Percentiles rank a stretch among this genome's conserved stretches.
Conservation (phyloP, 2,329 filamentous ascomycete species). For the Aspergillus sp. region DNA sequence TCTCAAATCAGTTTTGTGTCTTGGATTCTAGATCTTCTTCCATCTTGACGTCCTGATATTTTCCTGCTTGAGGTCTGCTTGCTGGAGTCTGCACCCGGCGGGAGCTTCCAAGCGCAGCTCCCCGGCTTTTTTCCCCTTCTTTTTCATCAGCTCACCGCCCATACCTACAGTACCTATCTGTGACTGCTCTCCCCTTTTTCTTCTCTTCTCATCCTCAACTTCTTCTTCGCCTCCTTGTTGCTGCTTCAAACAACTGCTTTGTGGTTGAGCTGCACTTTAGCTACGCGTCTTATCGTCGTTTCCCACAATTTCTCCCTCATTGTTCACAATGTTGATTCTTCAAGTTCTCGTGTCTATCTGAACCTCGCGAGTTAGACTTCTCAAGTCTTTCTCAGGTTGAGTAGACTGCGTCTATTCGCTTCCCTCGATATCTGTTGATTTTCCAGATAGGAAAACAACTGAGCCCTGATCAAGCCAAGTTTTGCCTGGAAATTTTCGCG, state of each 20-base stretch:
- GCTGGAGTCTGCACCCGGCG: neutral
- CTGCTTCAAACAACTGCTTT: neutral
- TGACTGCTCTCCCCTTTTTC: conserved; percentile 4
- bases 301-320: neutral
- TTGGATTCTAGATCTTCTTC: neutral
- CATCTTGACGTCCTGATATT: neutral
- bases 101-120: neutral
- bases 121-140: conserved; percentile 3
- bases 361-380: conserved; percentile 12
- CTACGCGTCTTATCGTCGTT: neutral
- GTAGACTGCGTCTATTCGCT: neutral
- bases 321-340: conserved; percentile 12
- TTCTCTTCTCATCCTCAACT: conserved; percentile 5
- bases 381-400: conserved; percentile 10
- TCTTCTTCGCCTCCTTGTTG: neutral
- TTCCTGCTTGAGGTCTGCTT: neutral
- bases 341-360: conserved; percentile 6
- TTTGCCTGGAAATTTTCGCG: neutral
- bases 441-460: neutral
- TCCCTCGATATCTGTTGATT: neutral
- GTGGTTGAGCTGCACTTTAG: neutral
- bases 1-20: neutral
- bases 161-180: conserved; percentile 1
- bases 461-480: neutral
- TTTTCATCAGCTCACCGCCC: conserved; percentile 15